Evolutionary conservation across 1,284 basidiomycete species (phyloP).

Genomic region (Phellopilus nigrolimitatus): DNA sequence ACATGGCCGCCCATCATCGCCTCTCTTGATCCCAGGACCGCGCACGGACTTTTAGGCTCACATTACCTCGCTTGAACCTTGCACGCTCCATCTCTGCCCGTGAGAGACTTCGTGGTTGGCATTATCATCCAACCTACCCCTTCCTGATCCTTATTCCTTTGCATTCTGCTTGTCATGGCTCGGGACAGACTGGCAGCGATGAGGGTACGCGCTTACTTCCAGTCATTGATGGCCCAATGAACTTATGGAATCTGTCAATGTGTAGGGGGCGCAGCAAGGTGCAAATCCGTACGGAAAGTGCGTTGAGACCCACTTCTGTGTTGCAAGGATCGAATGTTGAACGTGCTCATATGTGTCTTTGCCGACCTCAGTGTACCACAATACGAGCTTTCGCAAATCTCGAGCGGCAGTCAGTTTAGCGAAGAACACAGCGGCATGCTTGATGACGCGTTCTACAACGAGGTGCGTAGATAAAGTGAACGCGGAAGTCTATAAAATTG

Average conservation of each 20-base stretch:
- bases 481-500: not conserved
- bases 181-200: slow-evolving; percentile 80
- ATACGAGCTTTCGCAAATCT: slow-evolving; percentile 68
- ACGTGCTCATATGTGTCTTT: too few relatives aligned
- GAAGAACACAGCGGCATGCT: slow-evolving; percentile 7
- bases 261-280: not conserved
- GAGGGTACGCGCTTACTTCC: slow-evolving; percentile 46
- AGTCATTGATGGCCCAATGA: not conserved
- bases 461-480: slow-evolving; percentile 42
- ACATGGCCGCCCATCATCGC: too few relatives aligned
- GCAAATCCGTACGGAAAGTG: not conserved
- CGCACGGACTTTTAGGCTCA: too few relatives aligned
- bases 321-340: too few relatives aligned
- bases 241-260: not conserved
- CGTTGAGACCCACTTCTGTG: not conserved
- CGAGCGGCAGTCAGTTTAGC: slow-evolving; percentile 40
- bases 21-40: too few relatives aligned
- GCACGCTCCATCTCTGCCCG: not conserved
- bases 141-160: slow-evolving; percentile 21
- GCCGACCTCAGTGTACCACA: slow-evolving; percentile 29
- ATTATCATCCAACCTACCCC: slow-evolving; percentile 5
- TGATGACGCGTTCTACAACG: slow-evolving; percentile 70
- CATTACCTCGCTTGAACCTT: too few relatives aligned
- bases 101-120: not conserved
- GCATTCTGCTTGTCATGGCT: slow-evolving; percentile 46